A percentile compares a stretch with the other conserved stretches of the same genome.
Conservation (phyloP, 2,329 filamentous ascomycete species). For the Corinectria fuckeliana region DNA sequence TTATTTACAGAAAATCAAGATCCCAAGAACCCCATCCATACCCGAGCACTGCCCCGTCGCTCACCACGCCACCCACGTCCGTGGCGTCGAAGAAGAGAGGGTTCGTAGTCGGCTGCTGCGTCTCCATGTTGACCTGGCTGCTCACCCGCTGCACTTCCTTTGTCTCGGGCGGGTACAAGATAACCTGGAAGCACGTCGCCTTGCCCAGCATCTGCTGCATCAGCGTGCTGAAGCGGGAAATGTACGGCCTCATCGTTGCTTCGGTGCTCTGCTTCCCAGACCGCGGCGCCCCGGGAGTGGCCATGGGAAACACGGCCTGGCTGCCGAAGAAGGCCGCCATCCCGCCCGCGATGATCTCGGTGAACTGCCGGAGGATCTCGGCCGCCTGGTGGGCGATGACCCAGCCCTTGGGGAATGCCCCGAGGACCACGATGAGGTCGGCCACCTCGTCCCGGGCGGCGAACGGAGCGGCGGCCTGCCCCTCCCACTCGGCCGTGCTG, state of each 20-base stretch:
- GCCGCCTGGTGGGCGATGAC: slow-evolving; percentile 43
- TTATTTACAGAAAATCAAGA: slow-evolving; percentile 34
- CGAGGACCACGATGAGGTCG: slow-evolving; percentile 44
- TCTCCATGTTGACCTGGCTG: slow-evolving; percentile 9
- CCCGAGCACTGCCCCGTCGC: slow-evolving; percentile 29
- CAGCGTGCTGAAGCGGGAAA: slow-evolving; percentile 33
- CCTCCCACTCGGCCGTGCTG: slow-evolving; percentile 20
- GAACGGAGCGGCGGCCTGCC: slow-evolving; percentile 31
- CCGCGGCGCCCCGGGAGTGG: not conserved
- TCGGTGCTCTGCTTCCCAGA: slow-evolving; percentile 27
- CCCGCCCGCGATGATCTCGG: slow-evolving; percentile 24
- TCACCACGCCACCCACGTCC: slow-evolving; percentile 22
- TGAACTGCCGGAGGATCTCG: slow-evolving; percentile 43
- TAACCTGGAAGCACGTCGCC: slow-evolving; percentile 40
- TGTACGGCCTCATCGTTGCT: slow-evolving; percentile 26
- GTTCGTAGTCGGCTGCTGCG: slow-evolving; percentile 28
- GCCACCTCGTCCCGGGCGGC: slow-evolving; percentile 45
- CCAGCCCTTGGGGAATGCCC: slow-evolving; percentile 48
- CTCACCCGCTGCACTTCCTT: slow-evolving; percentile 18
- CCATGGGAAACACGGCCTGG: slow-evolving; percentile 23
- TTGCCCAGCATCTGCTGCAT: slow-evolving; percentile 44
- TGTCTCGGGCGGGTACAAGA: slow-evolving; percentile 29
- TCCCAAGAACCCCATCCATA: slow-evolving; percentile 39
- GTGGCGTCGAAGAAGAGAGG: slow-evolving; percentile 30
- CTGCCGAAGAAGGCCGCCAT: slow-evolving; percentile 26